Evolutionary conservation across 176 grass and related monocot genomes (phyloP), one percentile per base, ranked within the genome.

Genomic region (Zea mays): DNA sequence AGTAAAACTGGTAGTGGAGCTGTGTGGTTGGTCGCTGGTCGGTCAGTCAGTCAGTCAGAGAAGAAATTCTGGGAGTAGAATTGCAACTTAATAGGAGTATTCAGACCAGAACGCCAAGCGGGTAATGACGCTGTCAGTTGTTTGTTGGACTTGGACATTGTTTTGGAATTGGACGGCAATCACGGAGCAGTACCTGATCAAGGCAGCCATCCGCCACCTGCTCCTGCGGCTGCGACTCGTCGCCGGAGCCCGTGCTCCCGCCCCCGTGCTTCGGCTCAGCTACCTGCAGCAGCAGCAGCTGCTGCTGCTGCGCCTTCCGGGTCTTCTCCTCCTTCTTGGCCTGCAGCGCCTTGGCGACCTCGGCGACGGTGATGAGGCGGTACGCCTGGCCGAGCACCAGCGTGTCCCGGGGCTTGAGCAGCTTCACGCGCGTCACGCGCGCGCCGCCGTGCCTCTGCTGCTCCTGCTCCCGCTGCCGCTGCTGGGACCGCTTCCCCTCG

Each of bases 321-420:
- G 86, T 75, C 82, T 90, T 97, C 33, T 93, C 94, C 5, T 91
- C 49, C 89, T 93, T 89, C 74, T 89, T 88, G 5, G 86, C 81
- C 60, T 83, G 74, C 70, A 97, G 47, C 55, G 91, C 94, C 86
- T 66, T 91, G 44, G 82, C 73, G 36, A 93, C 94, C 78, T 97
- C 94, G 79, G 63, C 67, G 62, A 87, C 68, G 77, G 89, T 86
- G 89, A 98, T 90, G 83, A 98, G 91, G 17, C 91, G 91, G 62
- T 98, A 98, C 8, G 89, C 85, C 13, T 92, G 87, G 19, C 95
- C 95, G 33, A 94, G 85, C 64, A 81, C 21, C 63, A 98, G 85
- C 47, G 67, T 86, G 67, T 98, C 95, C 10, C 35, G 61, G 1
- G 95, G 89, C 81, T 98, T 94, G 72, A 98, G 95, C 39, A 98